Evolutionary conservation across 345 rosid species (phyloP).

Genomic region (Arabidopsis suecica): DNA sequence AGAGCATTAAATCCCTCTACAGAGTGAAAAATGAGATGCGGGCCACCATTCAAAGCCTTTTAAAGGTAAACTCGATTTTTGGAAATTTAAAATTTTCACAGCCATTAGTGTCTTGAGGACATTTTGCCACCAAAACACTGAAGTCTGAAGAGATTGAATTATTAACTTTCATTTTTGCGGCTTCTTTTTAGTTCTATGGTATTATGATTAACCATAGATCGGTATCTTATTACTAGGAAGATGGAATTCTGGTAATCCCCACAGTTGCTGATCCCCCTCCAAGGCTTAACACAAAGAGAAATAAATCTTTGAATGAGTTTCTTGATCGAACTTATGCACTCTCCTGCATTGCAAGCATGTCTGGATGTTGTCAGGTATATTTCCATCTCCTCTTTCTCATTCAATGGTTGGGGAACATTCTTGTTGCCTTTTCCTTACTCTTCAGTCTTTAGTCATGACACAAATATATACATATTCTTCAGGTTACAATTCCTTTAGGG

Average conservation of each 20-base stretch:
- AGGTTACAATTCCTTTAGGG: slow-evolving; percentile 89
- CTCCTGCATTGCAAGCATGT: slow-evolving; percentile 83
- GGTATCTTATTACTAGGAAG: slow-evolving; percentile 57
- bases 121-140: slow-evolving; percentile 1
- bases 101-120: not conserved
- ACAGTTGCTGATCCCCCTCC: slow-evolving; percentile 74
- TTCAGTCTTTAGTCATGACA: slow-evolving; percentile 18
- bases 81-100: not conserved
- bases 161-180: not conserved
- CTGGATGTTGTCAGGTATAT: slow-evolving; percentile 92
- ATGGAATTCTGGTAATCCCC: slow-evolving; percentile 80
- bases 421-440: slow-evolving; percentile 9
- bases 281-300: slow-evolving; percentile 63
- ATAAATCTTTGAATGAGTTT: slow-evolving; percentile 58
- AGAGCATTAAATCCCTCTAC: slow-evolving; percentile 63
- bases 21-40: slow-evolving; percentile 84
- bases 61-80: slow-evolving; percentile 58
- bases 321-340: slow-evolving; percentile 61
- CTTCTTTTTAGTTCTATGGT: not conserved
- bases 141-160: not conserved
- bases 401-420: slow-evolving; percentile 13
- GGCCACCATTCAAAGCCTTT: slow-evolving; percentile 68
- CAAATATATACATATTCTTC: slow-evolving; percentile 33
- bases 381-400: slow-evolving; percentile 23
- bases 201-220: slow-evolving; percentile 14